Conservation (phyloP, 305 asterid species). For the Fraxinus dipetala region DNA sequence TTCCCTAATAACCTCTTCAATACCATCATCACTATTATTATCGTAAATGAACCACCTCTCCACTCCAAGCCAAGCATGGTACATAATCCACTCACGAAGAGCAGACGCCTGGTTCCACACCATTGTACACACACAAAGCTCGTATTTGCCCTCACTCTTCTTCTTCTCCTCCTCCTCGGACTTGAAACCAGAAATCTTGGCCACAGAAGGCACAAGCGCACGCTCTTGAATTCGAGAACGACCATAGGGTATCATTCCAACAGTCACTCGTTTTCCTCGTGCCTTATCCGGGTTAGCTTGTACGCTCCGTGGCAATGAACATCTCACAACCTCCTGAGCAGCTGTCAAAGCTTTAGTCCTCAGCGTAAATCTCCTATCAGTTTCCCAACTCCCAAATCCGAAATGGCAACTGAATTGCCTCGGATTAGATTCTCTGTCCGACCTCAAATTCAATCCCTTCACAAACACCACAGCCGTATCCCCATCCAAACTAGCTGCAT, state of each 20-base stretch:
- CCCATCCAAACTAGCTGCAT: constrained; percentile 67
- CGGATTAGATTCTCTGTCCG: constrained; percentile 61
- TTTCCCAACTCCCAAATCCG: constrained; percentile 43
- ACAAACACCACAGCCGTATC: constrained; percentile 68
- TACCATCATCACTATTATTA: constrained; percentile 78
- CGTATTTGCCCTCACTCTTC: constrained; percentile 26
- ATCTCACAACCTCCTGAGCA: constrained; percentile 87
- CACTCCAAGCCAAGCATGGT: constrained; percentile 88
- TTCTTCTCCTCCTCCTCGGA: constrained; percentile 8
- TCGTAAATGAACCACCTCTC: constrained; percentile 70
- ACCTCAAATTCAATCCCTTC: constrained; percentile 83
- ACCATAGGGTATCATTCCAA: constrained; percentile 40
- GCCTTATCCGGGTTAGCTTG: constrained; percentile 36
- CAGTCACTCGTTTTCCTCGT: constrained; percentile 49
- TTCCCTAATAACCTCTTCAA: constrained; percentile 44
- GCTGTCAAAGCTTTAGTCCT: constrained; percentile 66
- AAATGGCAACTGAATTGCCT: constrained; percentile 72
- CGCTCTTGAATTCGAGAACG: constrained; percentile 35
- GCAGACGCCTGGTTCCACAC: constrained; percentile 91
- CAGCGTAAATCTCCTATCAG: constrained; percentile 27
- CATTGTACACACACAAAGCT: constrained; percentile 60
- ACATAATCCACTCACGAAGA: constrained; percentile 76
- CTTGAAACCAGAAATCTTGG: constrained; percentile 40
- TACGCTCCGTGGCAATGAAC: constrained; percentile 59
- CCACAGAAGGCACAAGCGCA: constrained; percentile 67